Conservation (phyloP, 345 rosid genomes). For the Ceriops tagal region DNA sequence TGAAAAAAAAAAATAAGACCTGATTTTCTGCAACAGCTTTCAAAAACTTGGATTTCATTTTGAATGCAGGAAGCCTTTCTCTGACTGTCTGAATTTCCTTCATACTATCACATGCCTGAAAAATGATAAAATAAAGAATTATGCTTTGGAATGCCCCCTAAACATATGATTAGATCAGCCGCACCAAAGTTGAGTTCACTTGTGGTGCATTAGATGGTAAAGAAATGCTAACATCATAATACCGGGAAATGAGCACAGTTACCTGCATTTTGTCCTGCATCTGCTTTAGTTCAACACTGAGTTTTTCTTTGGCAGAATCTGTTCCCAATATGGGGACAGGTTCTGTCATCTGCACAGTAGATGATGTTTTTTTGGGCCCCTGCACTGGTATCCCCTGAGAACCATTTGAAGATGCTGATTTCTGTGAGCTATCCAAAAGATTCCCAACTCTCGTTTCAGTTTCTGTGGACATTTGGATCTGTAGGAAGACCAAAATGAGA, state of each 20-base stretch:
- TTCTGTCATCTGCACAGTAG: constrained; percentile 31
- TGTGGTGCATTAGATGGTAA: constrained; percentile 2
- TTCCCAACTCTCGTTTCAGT: constrained; percentile 77
- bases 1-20: constrained; percentile 34
- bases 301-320: constrained; percentile 50
- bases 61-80: constrained; percentile 85
- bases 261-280: constrained; percentile 73
- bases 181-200: constrained; percentile 1
- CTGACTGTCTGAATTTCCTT: constrained; percentile 72
- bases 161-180: background rate
- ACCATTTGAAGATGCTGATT: constrained; percentile 32
- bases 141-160: background rate
- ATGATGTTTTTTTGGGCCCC: constrained; percentile 33
- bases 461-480: constrained; percentile 89
- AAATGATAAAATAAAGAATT: constrained; percentile 11
- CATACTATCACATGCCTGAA: constrained; percentile 50
- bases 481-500: constrained; percentile 24
- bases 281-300: constrained; percentile 63
- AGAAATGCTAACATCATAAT: background rate
- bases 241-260: constrained; percentile 8
- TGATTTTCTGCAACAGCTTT: constrained; percentile 76
- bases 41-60: constrained; percentile 65
- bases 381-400: constrained; percentile 33
- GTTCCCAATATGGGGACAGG: constrained; percentile 29
- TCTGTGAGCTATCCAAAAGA: constrained; percentile 58